phyloP scores from a whole-genome alignment of 208 protist species.

The Trypanosoma cruzi region DNA sequence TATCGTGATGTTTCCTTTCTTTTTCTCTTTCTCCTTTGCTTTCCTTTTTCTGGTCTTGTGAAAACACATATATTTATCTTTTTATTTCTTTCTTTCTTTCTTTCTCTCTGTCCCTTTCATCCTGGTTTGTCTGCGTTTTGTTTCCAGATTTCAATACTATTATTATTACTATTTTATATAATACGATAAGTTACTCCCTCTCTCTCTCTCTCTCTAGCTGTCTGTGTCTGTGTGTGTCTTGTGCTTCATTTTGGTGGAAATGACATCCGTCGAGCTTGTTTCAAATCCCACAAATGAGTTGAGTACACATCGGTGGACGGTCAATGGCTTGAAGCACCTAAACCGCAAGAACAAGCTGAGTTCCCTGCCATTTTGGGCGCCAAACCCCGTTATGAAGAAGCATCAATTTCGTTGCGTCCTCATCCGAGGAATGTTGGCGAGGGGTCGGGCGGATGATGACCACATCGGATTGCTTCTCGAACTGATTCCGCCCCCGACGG shows the following conservation, averaged over 20 bases:
- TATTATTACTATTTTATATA: too few species aligned
- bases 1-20: too few species aligned
- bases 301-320: constrained; percentile 53
- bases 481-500: constrained; percentile 56
- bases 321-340: constrained; percentile 44
- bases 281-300: constrained; percentile 52
- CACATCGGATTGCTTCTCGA: constrained; percentile 66
- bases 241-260: not conserved
- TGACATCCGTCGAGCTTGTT: constrained; percentile 58
- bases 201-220: not conserved
- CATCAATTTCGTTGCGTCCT: constrained; percentile 79
- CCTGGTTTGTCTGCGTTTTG: not conserved
- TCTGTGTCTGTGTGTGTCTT: not conserved
- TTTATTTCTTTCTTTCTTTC: not conserved
- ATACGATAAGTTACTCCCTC: not conserved
- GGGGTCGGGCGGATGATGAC: constrained; percentile 30
- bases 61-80: not conserved
- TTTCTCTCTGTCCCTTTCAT: constrained; percentile 6
- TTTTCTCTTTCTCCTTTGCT: not conserved
- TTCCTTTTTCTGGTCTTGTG: not conserved
- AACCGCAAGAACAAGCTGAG: constrained; percentile 78
- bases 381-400: constrained; percentile 44
- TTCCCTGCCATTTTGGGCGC: constrained; percentile 82
- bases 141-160: too few species aligned
- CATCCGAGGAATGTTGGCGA: constrained; percentile 55